These are phyloP conservation scores for Kockovaella imperatae DNA, from an alignment of 768 basidiomycete species.

Conservation along the genomic window DNA sequence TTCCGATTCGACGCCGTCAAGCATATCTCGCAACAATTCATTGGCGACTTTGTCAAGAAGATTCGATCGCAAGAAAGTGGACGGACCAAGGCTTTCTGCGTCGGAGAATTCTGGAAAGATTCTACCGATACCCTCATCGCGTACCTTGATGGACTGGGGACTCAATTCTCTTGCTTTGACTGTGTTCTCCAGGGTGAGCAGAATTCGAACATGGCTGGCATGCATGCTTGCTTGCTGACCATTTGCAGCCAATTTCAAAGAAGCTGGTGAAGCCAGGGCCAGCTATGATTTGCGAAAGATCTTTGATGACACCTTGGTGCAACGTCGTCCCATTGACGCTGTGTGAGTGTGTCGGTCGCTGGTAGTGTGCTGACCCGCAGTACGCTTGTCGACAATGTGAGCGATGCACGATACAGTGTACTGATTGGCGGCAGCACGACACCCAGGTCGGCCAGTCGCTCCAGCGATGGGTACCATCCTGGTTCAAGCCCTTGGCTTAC, in stretches of 20 bases:
- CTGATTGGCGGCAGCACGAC: constrained; percentile 36
- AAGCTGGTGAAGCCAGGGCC: constrained; percentile 61
- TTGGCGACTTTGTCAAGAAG: constrained; percentile 47
- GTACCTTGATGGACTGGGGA: constrained; percentile 40
- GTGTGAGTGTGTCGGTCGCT: constrained; percentile 49
- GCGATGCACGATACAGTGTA: constrained; percentile 1
- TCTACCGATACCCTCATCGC: constrained; percentile 35
- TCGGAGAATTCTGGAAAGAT: constrained; percentile 75
- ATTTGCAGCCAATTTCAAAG: constrained; percentile 38
- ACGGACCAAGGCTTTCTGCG: constrained; percentile 53
- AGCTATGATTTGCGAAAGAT: constrained; percentile 70
- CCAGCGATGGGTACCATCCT: constrained; percentile 45
- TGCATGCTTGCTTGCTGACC: background rate
- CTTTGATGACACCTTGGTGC: constrained; percentile 61
- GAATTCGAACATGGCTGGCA: background rate
- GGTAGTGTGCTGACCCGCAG: constrained; percentile 5
- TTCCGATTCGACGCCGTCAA: constrained; percentile 88
- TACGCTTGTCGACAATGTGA: constrained; percentile 40
- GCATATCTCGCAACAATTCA: constrained; percentile 52
- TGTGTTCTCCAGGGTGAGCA: constrained; percentile 62
- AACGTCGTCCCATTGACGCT: constrained; percentile 64
- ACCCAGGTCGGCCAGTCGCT: constrained; percentile 46
- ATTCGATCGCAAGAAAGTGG: constrained; percentile 45
- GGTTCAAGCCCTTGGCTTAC: constrained; percentile 48
- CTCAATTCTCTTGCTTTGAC: constrained; percentile 79